Conservation (phyloP, 2,329 filamentous ascomycete species). For the Penicillium sp. region DNA sequence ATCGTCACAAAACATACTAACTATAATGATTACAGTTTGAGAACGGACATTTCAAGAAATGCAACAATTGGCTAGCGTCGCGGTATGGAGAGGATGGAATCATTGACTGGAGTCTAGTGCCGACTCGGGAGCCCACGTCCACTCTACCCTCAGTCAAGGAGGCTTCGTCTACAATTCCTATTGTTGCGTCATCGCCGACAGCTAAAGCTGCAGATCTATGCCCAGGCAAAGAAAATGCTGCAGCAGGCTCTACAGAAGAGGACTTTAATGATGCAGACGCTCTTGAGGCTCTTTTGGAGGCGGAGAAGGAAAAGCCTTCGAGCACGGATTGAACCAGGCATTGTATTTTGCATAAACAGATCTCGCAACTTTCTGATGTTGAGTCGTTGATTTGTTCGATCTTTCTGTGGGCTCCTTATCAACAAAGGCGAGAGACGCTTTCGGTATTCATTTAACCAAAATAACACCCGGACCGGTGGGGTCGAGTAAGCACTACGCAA, state of each 20-base stretch:
- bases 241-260: slow-evolving; percentile 23
- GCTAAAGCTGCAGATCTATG: background rate
- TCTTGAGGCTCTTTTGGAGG: slow-evolving; percentile 37
- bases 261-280: slow-evolving; percentile 44
- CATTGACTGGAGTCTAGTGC: slow-evolving; percentile 75
- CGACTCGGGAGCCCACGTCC: slow-evolving; percentile 16
- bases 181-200: slow-evolving; percentile 3
- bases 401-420: background rate
- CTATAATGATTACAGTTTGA: slow-evolving; percentile 30
- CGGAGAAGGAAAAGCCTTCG: slow-evolving; percentile 13
- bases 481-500: too few relatives aligned
- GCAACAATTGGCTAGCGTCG: slow-evolving; percentile 63
- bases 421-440: background rate
- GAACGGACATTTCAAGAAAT: slow-evolving; percentile 46
- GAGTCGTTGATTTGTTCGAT: background rate
- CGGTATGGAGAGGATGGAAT: slow-evolving; percentile 73
- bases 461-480: too few relatives aligned
- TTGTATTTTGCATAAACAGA: background rate
- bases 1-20: background rate
- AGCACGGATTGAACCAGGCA: background rate
- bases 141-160: slow-evolving; percentile 23
- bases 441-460: background rate
- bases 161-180: slow-evolving; percentile 14
- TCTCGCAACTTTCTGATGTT: background rate
- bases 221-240: slow-evolving; percentile 11